Percentiles rank a stretch among this genome's conserved stretches.
Evolutionary conservation across 805 yeast species (phyloP).

Genomic region (Pichia deserticola): DNA sequence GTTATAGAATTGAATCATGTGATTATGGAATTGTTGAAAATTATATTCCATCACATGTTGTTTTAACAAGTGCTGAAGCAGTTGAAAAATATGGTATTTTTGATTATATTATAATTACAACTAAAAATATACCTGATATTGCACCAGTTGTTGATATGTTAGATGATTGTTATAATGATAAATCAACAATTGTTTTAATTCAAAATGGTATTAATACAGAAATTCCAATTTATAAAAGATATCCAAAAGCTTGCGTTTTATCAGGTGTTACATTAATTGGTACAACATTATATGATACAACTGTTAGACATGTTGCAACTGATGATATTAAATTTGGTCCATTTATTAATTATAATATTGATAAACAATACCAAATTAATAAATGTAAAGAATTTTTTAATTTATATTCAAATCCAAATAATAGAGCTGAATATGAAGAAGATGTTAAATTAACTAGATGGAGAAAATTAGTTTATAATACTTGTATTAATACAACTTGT

Average conservation of each 20-base stretch:
- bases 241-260: slow-evolving; percentile 29
- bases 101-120: slow-evolving; percentile 31
- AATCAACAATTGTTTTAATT: slow-evolving; percentile 29
- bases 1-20: slow-evolving; percentile 36
- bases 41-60: slow-evolving; percentile 45
- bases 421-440: slow-evolving; percentile 24
- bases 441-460: slow-evolving; percentile 34
- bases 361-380: slow-evolving; percentile 18
- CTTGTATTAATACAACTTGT: slow-evolving; percentile 38
- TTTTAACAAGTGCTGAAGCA: slow-evolving; percentile 25
- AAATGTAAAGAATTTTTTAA: slow-evolving; percentile 26
- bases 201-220: slow-evolving; percentile 36
- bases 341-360: slow-evolving; percentile 27
- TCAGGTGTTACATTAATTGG: slow-evolving; percentile 35
- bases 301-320: slow-evolving; percentile 26
- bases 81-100: slow-evolving; percentile 37
- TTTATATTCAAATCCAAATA: slow-evolving; percentile 27
- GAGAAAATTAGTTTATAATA: slow-evolving; percentile 40
- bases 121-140: slow-evolving; percentile 64
- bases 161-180: slow-evolving; percentile 27
- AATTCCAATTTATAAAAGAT: slow-evolving; percentile 23
- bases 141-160: slow-evolving; percentile 34
- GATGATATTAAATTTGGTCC: slow-evolving; percentile 29
- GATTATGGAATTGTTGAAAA: slow-evolving; percentile 50
- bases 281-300: slow-evolving; percentile 24